Evolutionary conservation across 345 rosid species (phyloP), one percentile per base, ranked within the genome.

Genomic region (Rhizophora mangle): DNA sequence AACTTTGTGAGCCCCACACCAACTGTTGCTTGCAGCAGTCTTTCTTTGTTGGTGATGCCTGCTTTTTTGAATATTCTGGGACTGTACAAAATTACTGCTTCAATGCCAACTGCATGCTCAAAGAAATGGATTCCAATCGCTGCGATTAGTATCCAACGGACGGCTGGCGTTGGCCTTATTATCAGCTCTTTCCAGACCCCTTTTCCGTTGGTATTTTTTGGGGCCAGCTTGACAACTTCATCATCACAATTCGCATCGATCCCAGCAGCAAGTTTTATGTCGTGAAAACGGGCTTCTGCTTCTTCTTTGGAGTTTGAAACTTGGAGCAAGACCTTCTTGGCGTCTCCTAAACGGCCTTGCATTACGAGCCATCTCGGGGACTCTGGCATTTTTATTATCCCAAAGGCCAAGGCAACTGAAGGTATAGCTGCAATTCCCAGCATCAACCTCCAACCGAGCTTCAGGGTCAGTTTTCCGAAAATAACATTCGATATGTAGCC

Each of bases 381-480:
- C 54, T 91, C 97, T 6, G 97, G 97, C 96, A 91, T 85, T 73
- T 85, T 78, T 8, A 82, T 34, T 29, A 91, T 86, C n/a, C 86
- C 92, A 1, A 89, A 47, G 0, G 85, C 88, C 43, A 93, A 55
- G 2, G 46, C 68, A 2, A 91, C 47, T 0, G 96, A 89, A 0
- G 97, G 96, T 16, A 86, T 51, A 1, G 97, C 98, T 2, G 95
- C 97, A 11, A 91, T 34, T 8, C 97, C 95, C 7, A 89, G 93
- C 96, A 94, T 94, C 30, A 89, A 46, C n/a, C 98, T 82, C 98
- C 98, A 93, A 5, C 98, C 96, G 5, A 93, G 85, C 54, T 66
- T 85, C 68, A 93, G 63, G 0, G 88, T 64, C 70, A 86, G 36
- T 77, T 82, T 91, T 31, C 86, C 81, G 15, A 89, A 85, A 59